A percentile compares a stretch with the other conserved stretches of the same genome.
These are phyloP conservation scores for Arctostaphylos glauca DNA, from an alignment of 148 eudicot species.

Conservation along the genomic window DNA sequence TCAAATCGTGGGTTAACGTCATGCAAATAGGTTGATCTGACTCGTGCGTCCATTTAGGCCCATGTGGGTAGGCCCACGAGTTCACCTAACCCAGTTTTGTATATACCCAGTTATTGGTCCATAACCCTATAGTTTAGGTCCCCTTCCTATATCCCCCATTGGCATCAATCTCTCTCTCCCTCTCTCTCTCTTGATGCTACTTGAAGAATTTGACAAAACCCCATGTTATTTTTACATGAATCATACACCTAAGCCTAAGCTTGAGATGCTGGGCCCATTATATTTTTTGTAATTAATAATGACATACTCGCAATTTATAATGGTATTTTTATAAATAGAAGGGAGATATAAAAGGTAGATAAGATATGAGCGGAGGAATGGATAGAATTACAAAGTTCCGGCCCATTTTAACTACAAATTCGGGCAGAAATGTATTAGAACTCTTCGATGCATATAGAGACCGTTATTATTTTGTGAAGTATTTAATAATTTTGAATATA, in stretches of 20 bases:
- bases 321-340: too few relatives aligned
- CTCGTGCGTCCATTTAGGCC: conserved; percentile 20
- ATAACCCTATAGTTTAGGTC: conserved; percentile 19
- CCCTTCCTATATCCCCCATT: not conserved
- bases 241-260: not conserved
- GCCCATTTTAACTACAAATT: too few relatives aligned
- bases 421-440: too few relatives aligned
- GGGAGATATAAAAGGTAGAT: too few relatives aligned
- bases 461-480: too few relatives aligned
- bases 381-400: too few relatives aligned
- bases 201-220: not conserved
- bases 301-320: too few relatives aligned
- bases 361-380: too few relatives aligned
- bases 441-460: too few relatives aligned
- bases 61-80: conserved; percentile 24
- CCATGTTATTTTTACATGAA: conserved; percentile 6
- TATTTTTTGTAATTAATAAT: too few relatives aligned
- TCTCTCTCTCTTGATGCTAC: not conserved
- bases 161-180: not conserved
- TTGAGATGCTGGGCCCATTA: conserved; percentile 18
- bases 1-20: not conserved
- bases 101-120: conserved; percentile 23
- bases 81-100: conserved; percentile 12
- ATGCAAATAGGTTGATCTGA: not conserved
- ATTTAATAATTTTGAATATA: too few relatives aligned